Conservation (phyloP, 1,139 yeast species). For the Yamadazyma sp. region DNA sequence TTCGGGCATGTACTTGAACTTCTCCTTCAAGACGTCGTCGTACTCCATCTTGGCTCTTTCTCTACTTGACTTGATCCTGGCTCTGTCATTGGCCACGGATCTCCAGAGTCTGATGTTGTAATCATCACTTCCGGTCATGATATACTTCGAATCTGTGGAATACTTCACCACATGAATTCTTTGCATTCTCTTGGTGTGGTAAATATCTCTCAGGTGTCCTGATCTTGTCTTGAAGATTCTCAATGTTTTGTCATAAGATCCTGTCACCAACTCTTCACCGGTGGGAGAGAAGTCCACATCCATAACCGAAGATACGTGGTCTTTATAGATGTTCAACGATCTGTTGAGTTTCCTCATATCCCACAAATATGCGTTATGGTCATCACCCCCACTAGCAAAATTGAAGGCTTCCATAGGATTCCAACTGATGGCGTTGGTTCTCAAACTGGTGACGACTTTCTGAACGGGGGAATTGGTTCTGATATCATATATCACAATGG, state of each 20-base stretch:
- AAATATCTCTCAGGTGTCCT: slow-evolving; percentile 93
- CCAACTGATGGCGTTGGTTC: slow-evolving; percentile 89
- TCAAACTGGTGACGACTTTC: slow-evolving; percentile 77
- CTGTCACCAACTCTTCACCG: slow-evolving; percentile 94
- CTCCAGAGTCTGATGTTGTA: slow-evolving; percentile 96
- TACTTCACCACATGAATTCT: slow-evolving; percentile 81
- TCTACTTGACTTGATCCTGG: slow-evolving; percentile 76
- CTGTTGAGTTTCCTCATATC: slow-evolving; percentile 90
- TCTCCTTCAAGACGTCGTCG: slow-evolving; percentile 85
- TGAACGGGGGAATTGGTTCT: slow-evolving; percentile 94
- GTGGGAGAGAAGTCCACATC: slow-evolving; percentile 96
- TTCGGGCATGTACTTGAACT: slow-evolving; percentile 96
- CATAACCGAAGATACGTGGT: slow-evolving; percentile 94
- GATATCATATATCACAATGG: slow-evolving; percentile 85
- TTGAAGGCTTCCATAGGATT: slow-evolving; percentile 97
- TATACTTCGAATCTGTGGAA: slow-evolving; percentile 85
- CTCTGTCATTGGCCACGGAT: slow-evolving; percentile 78
- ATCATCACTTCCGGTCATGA: slow-evolving; percentile 92
- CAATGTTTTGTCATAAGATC: slow-evolving; percentile 91
- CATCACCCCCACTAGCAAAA: slow-evolving; percentile 91
- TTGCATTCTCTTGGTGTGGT: slow-evolving; percentile 98
- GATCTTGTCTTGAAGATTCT: slow-evolving; percentile 73
- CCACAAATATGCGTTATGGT: slow-evolving; percentile 91
- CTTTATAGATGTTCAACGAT: slow-evolving; percentile 83
- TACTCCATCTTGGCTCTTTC: slow-evolving; percentile 85